Conservation (phyloP, 2,329 filamentous ascomycete genomes). For the Epichloe gansuensis region DNA sequence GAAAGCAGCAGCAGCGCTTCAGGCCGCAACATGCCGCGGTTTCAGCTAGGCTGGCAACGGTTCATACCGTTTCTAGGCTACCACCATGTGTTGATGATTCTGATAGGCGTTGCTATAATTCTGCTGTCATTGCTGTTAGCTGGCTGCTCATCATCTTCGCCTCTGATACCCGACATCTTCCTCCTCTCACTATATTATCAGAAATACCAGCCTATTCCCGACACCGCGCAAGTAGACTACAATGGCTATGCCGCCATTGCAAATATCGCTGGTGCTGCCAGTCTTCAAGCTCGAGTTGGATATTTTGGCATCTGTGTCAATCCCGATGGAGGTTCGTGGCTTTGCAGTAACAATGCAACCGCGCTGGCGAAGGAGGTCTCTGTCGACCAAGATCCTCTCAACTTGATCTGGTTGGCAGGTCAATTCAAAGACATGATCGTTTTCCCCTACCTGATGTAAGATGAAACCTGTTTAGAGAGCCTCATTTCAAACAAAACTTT, state of each 20-base stretch:
- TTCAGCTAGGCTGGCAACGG: conserved; percentile 44
- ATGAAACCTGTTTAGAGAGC: conserved; percentile 7
- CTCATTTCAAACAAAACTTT: not conserved
- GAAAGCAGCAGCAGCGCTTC: conserved; percentile 12
- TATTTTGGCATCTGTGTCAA: conserved; percentile 98
- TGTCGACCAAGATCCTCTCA: conserved; percentile 88
- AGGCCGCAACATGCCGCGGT: conserved; percentile 20
- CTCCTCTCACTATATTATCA: conserved; percentile 97
- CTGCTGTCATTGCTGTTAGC: conserved; percentile 83
- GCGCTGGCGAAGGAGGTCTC: conserved; percentile 79
- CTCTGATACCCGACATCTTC: conserved; percentile 90
- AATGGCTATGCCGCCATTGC: conserved; percentile 73
- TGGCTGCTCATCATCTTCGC: conserved; percentile 93
- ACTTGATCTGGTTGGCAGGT: conserved; percentile 90
- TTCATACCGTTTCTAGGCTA: conserved; percentile 59
- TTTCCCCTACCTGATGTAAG: conserved; percentile 90
- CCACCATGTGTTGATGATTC: conserved; percentile 89
- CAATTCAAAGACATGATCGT: conserved; percentile 99
- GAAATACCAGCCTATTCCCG: conserved; percentile 67
- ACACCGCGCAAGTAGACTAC: conserved; percentile 82
- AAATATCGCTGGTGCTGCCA: conserved; percentile 78
- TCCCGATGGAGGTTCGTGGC: conserved; percentile 77
- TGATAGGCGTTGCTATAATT: conserved; percentile 89
- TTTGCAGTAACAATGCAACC: conserved; percentile 96
- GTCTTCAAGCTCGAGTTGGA: conserved; percentile 81